Evolutionary conservation across 2,329 filamentous ascomycete genomes (phyloP), one percentile per base, ranked within the genome.

Genomic region (Fusarium globosum): DNA sequence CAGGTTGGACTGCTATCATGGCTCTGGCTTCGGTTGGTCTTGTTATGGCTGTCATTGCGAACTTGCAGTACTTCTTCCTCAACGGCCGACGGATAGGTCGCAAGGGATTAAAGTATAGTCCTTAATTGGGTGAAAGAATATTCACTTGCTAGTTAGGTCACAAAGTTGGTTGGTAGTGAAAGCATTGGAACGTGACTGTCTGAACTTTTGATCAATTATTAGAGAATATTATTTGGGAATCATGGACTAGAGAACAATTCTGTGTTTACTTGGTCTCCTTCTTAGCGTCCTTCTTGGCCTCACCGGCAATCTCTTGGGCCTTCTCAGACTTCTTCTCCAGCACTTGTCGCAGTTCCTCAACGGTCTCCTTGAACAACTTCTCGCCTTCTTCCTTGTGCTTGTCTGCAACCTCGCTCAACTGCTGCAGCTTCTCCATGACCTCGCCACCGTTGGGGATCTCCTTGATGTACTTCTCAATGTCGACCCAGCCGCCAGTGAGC

Each of bases 361-460:
- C 84, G 1, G 92, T 92, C 79, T 93, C 91, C 82, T 90, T 90
- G 58, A 93, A 80, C 42, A 94, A 84, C 81, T 90, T 88, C 84
- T 94, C 88, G 6, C 91, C 92, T 80, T 94, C 91, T 10, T 90
- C 86, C 56, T 89, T 90, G 80, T 93, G 90, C 83, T 93, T 90
- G 76, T 91, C 85, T 0, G 90, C 90, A 20, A 92, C 85, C 71
- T 92, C 86, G 73, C 89, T 86, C 61, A 95, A 81, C 76, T 93
- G 87, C 77, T 89, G 84, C 61, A 94, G 79, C 82, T 93, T 92
- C 41, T 89, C 86, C 41, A 93, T 78, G 53, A 94, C 88, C 80
- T 92, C 88, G 48, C 87, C 85, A 1, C 90, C 91, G 18, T 88
- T 87, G 1, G 91, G 91, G 12, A 94, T 85, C 86, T 89, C 87